phyloP scores from a whole-genome alignment of 305 asterid species.

The Stenogyne calaminthoides region DNA sequence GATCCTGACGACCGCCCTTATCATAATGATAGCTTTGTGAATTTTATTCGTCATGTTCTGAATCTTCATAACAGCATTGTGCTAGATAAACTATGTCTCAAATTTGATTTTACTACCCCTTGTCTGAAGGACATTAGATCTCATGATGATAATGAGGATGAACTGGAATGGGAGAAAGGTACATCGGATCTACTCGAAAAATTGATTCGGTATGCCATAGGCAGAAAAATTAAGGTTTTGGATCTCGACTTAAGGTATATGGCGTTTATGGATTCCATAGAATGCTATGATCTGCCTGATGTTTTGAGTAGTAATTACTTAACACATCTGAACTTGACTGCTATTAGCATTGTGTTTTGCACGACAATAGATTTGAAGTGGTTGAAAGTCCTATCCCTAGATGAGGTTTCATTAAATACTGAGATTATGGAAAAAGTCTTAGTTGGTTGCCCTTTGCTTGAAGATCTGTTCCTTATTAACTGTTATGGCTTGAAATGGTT shows the following conservation, averaged over 20 bases:
- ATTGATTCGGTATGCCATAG: constrained; percentile 11
- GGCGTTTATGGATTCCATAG: not conserved
- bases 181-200: not conserved
- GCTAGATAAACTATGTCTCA: constrained; percentile 20
- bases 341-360: constrained; percentile 4
- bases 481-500: constrained; percentile 13
- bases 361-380: constrained; percentile 10
- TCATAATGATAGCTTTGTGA: constrained; percentile 1
- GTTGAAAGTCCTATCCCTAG: not conserved
- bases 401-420: not conserved
- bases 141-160: not conserved
- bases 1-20: not conserved
- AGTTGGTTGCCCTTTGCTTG: constrained; percentile 25
- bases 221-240: constrained; percentile 25
- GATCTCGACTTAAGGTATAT: constrained; percentile 10
- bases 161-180: constrained; percentile 3
- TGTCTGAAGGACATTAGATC: not conserved
- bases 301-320: constrained; percentile 19
- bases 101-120: not conserved
- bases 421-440: not conserved
- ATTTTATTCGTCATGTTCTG: constrained; percentile 11
- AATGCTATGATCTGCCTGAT: constrained; percentile 4
- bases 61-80: not conserved
- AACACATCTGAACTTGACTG: constrained; percentile 4
- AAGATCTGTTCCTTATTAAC: constrained; percentile 8